These are phyloP conservation scores for Margaritispora aquatica DNA, from an alignment of 495 filamentous ascomycete species.

Conservation along the genomic window DNA sequence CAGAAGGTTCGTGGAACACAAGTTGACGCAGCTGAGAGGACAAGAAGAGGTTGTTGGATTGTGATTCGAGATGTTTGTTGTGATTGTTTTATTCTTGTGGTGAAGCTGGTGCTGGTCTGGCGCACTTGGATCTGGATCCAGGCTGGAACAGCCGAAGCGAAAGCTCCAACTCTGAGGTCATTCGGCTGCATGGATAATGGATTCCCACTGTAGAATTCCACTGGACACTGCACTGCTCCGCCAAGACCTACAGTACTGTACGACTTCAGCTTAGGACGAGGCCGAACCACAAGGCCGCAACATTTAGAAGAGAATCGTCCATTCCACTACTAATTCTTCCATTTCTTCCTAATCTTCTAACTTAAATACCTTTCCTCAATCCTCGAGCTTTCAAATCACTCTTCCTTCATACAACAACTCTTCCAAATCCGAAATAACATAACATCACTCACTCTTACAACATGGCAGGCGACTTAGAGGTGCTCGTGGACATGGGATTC, in stretches of 20 bases:
- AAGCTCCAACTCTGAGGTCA: neutral
- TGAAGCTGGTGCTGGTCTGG: neutral
- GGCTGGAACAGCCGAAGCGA: neutral
- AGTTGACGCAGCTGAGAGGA: neutral
- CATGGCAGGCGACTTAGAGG: constrained; percentile 52
- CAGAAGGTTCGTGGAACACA: neutral
- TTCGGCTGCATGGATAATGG: neutral
- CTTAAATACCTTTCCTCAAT: no score
- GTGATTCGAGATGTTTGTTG: neutral
- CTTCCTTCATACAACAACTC: neutral
- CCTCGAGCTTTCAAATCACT: neutral
- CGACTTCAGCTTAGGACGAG: neutral
- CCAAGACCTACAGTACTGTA: no score
- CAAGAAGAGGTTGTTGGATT: neutral
- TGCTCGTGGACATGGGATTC: constrained; percentile 93
- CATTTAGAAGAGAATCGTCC: neutral
- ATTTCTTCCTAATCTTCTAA: no score
- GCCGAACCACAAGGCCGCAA: neutral
- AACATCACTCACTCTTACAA: neutral
- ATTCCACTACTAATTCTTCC: no score
- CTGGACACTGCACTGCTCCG: no score
- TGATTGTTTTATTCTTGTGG: neutral
- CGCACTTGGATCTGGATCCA: no score
- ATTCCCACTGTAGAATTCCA: no score
- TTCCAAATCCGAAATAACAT: neutral